phyloP scores from a whole-genome alignment of 169 alveolate species.

The Plasmodium coatneyi region DNA sequence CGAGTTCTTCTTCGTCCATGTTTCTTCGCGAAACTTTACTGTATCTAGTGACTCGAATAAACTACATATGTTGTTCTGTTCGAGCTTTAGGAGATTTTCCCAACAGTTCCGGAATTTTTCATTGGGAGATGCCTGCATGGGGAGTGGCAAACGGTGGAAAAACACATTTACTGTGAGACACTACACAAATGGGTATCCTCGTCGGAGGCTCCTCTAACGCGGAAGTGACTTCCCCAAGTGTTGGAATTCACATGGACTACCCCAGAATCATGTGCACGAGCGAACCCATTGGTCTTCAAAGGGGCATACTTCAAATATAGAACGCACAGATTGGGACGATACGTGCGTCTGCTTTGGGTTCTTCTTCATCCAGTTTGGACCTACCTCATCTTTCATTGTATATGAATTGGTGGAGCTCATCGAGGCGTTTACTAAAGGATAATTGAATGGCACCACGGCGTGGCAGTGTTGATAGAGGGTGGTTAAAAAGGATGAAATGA shows the following conservation, averaged over 20 bases:
- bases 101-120: constrained; percentile 78
- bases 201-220: not conserved
- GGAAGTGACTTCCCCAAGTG: not conserved
- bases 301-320: not conserved
- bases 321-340: not conserved
- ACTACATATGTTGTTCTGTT: constrained; percentile 65
- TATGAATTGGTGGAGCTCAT: not conserved
- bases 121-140: constrained; percentile 66
- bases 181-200: not conserved
- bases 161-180: not conserved
- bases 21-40: constrained; percentile 74
- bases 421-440: not conserved
- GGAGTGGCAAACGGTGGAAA: not conserved
- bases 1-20: constrained; percentile 80
- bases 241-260: not conserved
- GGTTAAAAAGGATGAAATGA: not conserved
- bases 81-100: constrained; percentile 70
- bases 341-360: not conserved
- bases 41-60: constrained; percentile 73
- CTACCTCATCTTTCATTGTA: constrained; percentile 74
- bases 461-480: not conserved
- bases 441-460: not conserved
- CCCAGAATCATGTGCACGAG: not conserved
- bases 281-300: not conserved
- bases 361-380: not conserved